Base-by-base conservation (phyloP, 2,329 filamentous ascomycete species). In the Paecilomyces formosus region DNA sequence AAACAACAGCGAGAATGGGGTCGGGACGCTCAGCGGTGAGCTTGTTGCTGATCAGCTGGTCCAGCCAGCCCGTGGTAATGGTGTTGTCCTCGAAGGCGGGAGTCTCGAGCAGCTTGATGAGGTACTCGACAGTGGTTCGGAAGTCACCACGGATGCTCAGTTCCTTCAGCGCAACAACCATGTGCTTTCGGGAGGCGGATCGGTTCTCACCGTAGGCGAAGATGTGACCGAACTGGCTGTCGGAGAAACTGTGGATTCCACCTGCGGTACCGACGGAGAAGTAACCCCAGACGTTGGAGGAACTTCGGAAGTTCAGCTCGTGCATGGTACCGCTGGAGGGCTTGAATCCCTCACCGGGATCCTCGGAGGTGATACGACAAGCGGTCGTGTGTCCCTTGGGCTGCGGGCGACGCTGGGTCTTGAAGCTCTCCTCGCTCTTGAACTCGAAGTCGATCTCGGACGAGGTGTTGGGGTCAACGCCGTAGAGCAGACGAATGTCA, bases 91-190 rank as follows among this genome's bases (percentile, higher is more conserved):
- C 93, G 72, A 99, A 99, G 60, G 92, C 94, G 63, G 96, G 93
- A 0, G 95, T 99, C 79, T 99, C 94, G 53, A 99, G 85, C 64
- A 99, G 85, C 83, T 99, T 99, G 78, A 99, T 97, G 64, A 99
- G 85, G 74, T 99, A 99, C 76, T 99, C 94, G 58, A 99, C 93
- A 0, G 94, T 99, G 57, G 94, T 99, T 72, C 92, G 85, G 85
- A 99, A 99, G 76, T 99, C 94, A 84, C 94, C 94, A 79, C 94
- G 94, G 81, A 99, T 99, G 80, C 93, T 99, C 78, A 99, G 78
- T 79, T 99, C 94, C 82, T 99, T 99, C 72, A 99, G 80, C 15
- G 94, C 94, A 66, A 99, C 89, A 66, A 99, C 92, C 94, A 99
- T 99, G 81, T 99, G 95, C 78, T 99, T 99, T 65, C 94, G 83